Evolutionary conservation across 768 basidiomycete genomes (phyloP).

Genomic region (Brasilioporus rufonigricans): DNA sequence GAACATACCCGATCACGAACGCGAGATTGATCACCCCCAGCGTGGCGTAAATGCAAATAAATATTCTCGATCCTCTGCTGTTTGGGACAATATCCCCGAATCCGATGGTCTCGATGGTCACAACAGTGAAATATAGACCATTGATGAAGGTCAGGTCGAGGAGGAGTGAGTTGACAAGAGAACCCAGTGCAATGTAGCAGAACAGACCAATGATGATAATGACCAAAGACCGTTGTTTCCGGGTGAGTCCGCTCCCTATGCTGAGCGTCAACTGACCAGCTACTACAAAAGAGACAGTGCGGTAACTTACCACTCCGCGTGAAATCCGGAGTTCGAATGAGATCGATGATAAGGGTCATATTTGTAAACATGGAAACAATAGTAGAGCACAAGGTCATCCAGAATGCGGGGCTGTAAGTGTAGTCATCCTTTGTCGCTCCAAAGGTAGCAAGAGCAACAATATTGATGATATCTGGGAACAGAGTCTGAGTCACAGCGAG

Average conservation of each 20-base stretch:
- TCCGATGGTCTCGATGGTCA: conserved; percentile 69
- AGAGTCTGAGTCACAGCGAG: not conserved
- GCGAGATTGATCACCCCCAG: conserved; percentile 65
- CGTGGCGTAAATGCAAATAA: conserved; percentile 54
- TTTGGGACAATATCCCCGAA: conserved; percentile 74
- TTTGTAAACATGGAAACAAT: conserved; percentile 64
- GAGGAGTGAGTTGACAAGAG: conserved; percentile 54
- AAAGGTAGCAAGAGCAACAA: conserved; percentile 56
- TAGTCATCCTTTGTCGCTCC: conserved; percentile 66
- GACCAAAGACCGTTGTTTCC: conserved; percentile 75
- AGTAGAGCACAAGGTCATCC: conserved; percentile 78
- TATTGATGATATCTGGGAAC: conserved; percentile 64
- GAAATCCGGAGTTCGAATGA: conserved; percentile 59
- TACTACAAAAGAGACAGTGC: not conserved
- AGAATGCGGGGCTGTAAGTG: conserved; percentile 68
- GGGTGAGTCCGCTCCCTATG: conserved; percentile 74
- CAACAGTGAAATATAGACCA: conserved; percentile 75
- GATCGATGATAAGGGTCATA: conserved; percentile 63
- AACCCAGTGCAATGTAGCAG: conserved; percentile 70
- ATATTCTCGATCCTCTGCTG: conserved; percentile 51
- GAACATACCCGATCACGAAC: conserved; percentile 59
- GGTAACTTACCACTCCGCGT: conserved; percentile 50
- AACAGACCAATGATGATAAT: conserved; percentile 76
- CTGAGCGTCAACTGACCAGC: not conserved
- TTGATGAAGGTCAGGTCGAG: conserved; percentile 60